These are phyloP conservation scores for Fraxinus latifolia DNA, from an alignment of 305 asterid genomes.

Conservation along the genomic window DNA sequence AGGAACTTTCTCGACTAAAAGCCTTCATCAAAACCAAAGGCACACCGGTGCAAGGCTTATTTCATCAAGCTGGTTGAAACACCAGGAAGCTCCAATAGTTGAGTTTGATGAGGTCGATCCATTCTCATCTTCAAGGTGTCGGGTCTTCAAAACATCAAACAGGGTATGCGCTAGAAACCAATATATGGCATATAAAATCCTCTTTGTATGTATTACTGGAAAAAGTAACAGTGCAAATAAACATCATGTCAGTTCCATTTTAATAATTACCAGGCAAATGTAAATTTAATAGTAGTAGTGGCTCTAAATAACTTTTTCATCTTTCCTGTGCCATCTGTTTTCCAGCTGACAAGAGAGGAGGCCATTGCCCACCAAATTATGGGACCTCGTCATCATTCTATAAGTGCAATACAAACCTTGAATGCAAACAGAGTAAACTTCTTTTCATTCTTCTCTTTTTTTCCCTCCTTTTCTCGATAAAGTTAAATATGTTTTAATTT, in stretches of 20 bases:
- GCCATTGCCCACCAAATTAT: conserved; percentile 69
- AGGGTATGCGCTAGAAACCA: conserved; percentile 45
- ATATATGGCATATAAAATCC: neutral
- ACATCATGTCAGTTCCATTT: neutral
- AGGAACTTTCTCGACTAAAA: conserved; percentile 74
- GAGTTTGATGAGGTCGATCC: conserved; percentile 65
- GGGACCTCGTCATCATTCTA: conserved; percentile 77
- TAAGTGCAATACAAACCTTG: conserved; percentile 48
- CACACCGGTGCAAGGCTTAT: conserved; percentile 65
- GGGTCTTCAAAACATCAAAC: conserved; percentile 51
- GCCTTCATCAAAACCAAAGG: conserved; percentile 71
- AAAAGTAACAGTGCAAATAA: neutral
- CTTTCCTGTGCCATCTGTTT: conserved; percentile 17
- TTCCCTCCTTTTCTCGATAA: neutral
- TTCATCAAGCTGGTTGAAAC: conserved; percentile 59
- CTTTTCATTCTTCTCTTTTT: conserved; percentile 6
- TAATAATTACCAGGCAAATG: neutral
- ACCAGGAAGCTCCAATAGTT: conserved; percentile 53
- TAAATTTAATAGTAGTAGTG: neutral
- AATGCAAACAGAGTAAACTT: conserved; percentile 56
- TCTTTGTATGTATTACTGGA: neutral
- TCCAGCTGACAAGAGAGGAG: conserved; percentile 54
- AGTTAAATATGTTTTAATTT: conserved; percentile 9
- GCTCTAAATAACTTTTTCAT: conserved; percentile 13
- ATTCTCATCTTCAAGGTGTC: conserved; percentile 77